phyloP scores from a whole-genome alignment of 495 filamentous ascomycete genomes.

The Collariella sp. region DNA sequence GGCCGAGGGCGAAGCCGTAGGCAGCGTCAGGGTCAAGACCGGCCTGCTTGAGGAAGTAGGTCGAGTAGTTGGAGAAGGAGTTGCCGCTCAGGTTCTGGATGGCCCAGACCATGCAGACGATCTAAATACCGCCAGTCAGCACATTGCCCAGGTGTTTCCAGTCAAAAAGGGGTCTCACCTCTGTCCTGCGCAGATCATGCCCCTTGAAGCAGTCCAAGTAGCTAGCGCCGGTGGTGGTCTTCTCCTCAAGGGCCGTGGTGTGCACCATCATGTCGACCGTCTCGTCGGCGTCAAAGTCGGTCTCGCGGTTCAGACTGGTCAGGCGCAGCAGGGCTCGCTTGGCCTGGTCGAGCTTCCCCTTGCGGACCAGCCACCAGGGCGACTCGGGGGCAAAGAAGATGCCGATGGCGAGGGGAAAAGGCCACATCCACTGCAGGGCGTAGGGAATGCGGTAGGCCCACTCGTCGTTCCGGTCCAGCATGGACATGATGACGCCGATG shows the following conservation, averaged over 20 bases:
- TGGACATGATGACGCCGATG: conserved; percentile 60
- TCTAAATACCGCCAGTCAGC: conserved; percentile 23
- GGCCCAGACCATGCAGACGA: conserved; percentile 72
- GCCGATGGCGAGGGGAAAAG: conserved; percentile 61
- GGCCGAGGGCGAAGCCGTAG: conserved; percentile 63
- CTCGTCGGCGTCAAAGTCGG: conserved; percentile 63
- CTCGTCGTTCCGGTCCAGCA: conserved; percentile 48
- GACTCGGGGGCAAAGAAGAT: conserved; percentile 66
- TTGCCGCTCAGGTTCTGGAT: conserved; percentile 76
- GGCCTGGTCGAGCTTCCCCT: conserved; percentile 57
- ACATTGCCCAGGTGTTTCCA: too few species aligned
- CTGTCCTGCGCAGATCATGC: conserved; percentile 63
- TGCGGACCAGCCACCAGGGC: conserved; percentile 77
- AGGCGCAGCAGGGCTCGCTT: conserved; percentile 59
- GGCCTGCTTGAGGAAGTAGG: conserved; percentile 67
- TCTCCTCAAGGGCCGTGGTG: conserved; percentile 64
- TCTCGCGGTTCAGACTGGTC: conserved; percentile 48
- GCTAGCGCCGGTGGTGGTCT: conserved; percentile 58
- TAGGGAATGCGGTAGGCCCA: conserved; percentile 59
- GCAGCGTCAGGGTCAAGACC: conserved; percentile 51
- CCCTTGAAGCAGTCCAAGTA: conserved; percentile 72
- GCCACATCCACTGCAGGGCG: conserved; percentile 81
- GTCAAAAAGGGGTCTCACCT: conserved; percentile 19
- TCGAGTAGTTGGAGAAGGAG: conserved; percentile 72
- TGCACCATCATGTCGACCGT: conserved; percentile 81